These are phyloP conservation scores for Hagleromyces aurorensis DNA, from an alignment of 805 yeast genomes.

Conservation along the genomic window DNA sequence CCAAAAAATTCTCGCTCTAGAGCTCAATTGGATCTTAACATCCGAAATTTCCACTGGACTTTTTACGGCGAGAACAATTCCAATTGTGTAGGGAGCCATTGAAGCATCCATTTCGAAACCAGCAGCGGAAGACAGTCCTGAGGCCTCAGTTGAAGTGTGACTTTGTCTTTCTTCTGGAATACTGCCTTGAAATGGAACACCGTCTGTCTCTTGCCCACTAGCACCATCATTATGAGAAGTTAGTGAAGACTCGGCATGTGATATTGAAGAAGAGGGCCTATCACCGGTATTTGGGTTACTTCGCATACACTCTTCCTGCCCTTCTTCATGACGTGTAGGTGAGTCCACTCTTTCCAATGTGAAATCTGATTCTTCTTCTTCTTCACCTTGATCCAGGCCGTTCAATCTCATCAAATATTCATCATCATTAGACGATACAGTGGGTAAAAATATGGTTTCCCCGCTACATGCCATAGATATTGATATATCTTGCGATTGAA, in stretches of 20 bases:
- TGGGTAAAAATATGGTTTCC: slow-evolving; percentile 30
- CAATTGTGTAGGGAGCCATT: slow-evolving; percentile 44
- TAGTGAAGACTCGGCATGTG: too few relatives aligned
- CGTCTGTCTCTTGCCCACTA: too few relatives aligned
- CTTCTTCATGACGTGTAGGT: neutral
- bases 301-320: too few relatives aligned
- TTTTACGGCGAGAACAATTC: slow-evolving; percentile 39
- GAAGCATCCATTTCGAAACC: slow-evolving; percentile 13
- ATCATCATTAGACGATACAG: slow-evolving; percentile 24
- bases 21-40: slow-evolving; percentile 37
- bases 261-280: too few relatives aligned
- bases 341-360: slow-evolving; percentile 4
- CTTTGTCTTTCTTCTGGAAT: neutral
- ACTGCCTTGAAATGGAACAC: neutral
- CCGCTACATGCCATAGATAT: slow-evolving; percentile 30
- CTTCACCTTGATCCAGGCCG: slow-evolving; percentile 14
- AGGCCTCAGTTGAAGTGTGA: slow-evolving; percentile 1
- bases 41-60: slow-evolving; percentile 35
- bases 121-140: slow-evolving; percentile 1
- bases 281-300: too few relatives aligned
- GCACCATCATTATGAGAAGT: too few relatives aligned
- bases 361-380: slow-evolving; percentile 6
- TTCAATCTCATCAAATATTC: slow-evolving; percentile 24
- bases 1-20: slow-evolving; percentile 43
- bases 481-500: slow-evolving; percentile 13